Evolutionary conservation across 768 basidiomycete genomes (phyloP), one percentile per base, ranked within the genome.

Genomic region (Kwoniella heveanensis): DNA sequence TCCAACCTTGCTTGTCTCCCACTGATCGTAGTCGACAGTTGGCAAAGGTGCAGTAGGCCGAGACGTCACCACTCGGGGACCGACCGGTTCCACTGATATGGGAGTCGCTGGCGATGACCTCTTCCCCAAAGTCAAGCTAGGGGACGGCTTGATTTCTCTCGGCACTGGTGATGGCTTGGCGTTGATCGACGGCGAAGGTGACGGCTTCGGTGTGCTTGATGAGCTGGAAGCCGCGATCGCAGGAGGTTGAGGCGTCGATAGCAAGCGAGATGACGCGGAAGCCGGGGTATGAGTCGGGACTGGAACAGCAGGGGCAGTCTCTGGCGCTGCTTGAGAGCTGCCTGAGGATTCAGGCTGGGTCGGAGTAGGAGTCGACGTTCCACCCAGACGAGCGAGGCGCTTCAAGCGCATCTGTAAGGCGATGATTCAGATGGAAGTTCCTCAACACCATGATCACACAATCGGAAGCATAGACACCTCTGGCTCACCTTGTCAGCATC

Each of bases 381-480:
- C 82, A 73, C 90, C 89, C 8, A 97, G 84, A 78, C 90, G 91
- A 30, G 90, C 92, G 56, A 98, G 84, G 60, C 94, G 87, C 81
- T 95, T 95, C 78, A 91, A 82, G 68, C 92, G 90, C 76, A 96
- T 95, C 93, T 95, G 48, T 32, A 32, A 32, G 32, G 13, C 32
- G 13, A 32, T 32, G 32, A 32, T 32, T n/a, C n/a, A n/a, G n/a
- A n/a, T n/a, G n/a, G n/a, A n/a, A n/a, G n/a, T n/a, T n/a, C n/a
- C n/a, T n/a, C n/a, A n/a, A n/a, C n/a, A n/a, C n/a, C n/a, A n/a
- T n/a, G n/a, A n/a, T n/a, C n/a, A n/a, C n/a, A n/a, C n/a, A n/a
- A n/a, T n/a, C n/a, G n/a, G 13, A 7, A 36, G 7, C 46, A 19
- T 8, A 47, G 46, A 22, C 15, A 22, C n/a, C 6, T 27, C 52